Evolutionary conservation across 345 rosid species (phyloP).

Genomic region (Salix udensis): DNA sequence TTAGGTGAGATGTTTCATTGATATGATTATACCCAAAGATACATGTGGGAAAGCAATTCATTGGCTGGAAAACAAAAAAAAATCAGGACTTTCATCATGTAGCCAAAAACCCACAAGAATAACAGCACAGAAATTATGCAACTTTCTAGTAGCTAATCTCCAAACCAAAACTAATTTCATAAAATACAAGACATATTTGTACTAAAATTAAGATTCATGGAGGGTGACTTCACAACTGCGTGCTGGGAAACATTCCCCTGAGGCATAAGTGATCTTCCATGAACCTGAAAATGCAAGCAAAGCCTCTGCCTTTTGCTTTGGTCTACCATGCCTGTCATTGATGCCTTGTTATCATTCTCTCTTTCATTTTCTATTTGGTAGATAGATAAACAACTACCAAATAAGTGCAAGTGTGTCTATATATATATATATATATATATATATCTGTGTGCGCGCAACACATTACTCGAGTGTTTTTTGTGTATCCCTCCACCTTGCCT

Average conservation of each 20-base stretch:
- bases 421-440: not conserved
- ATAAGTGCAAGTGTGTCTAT: not conserved
- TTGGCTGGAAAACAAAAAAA: not conserved
- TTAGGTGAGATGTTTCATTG: too few relatives aligned
- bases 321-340: conserved; percentile 18
- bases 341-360: not conserved
- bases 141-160: not conserved
- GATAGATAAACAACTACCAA: conserved; percentile 19
- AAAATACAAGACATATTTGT: not conserved
- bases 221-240: conserved; percentile 40
- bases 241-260: conserved; percentile 29
- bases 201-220: conserved; percentile 1
- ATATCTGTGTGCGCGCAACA: not conserved
- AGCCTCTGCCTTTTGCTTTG: conserved; percentile 22
- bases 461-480: not conserved
- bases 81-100: not conserved
- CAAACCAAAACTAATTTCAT: not conserved
- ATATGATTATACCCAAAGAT: not conserved
- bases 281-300: conserved; percentile 48
- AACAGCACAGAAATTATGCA: not conserved
- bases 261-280: conserved; percentile 6
- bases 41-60: not conserved
- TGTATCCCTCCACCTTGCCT: not conserved
- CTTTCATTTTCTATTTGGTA: not conserved
- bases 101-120: not conserved